Conservation (phyloP, 495 filamentous ascomycete genomes). For the Ramalina intermedia region DNA sequence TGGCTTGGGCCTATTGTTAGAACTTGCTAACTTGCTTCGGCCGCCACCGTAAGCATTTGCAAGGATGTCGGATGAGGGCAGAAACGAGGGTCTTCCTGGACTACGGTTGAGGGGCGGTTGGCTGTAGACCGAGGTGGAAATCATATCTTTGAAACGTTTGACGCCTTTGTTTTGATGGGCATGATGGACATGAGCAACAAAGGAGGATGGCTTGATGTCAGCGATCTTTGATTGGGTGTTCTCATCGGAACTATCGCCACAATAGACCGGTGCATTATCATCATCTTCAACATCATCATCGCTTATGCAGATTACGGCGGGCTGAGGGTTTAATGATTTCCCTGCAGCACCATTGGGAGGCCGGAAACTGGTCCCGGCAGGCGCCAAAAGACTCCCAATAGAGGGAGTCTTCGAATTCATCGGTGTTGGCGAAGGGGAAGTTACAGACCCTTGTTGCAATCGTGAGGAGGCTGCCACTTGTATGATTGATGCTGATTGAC, state of each 20-base stretch:
- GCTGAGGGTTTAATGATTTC: conserved; percentile 20
- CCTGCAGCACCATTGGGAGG: conserved; percentile 30
- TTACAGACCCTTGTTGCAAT: conserved; percentile 24
- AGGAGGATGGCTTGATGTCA: conserved; percentile 60
- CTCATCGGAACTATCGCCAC: conserved; percentile 42
- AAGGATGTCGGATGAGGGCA: conserved; percentile 27
- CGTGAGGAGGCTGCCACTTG: conserved; percentile 82
- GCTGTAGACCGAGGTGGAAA: conserved; percentile 31
- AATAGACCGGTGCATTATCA: conserved; percentile 28
- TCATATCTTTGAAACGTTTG: conserved; percentile 36
- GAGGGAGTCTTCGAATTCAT: neutral
- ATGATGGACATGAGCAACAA: conserved; percentile 25
- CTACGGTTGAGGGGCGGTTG: conserved; percentile 13
- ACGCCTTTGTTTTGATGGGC: conserved; percentile 22
- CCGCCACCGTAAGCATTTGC: conserved; percentile 28
- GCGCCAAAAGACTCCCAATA: conserved; percentile 54
- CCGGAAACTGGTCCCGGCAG: conserved; percentile 59
- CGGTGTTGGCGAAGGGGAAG: conserved; percentile 32
- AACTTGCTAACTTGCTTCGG: conserved; percentile 22
- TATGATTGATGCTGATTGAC: conserved; percentile 30
- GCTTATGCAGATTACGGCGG: conserved; percentile 28
- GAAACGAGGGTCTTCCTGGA: neutral
- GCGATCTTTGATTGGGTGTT: conserved; percentile 34
- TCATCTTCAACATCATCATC: conserved; percentile 34
- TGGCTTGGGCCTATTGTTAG: conserved; percentile 34